Evolutionary conservation across 805 yeast species (phyloP), one percentile per base, ranked within the genome.

Genomic region (Candida tammaniensis): DNA sequence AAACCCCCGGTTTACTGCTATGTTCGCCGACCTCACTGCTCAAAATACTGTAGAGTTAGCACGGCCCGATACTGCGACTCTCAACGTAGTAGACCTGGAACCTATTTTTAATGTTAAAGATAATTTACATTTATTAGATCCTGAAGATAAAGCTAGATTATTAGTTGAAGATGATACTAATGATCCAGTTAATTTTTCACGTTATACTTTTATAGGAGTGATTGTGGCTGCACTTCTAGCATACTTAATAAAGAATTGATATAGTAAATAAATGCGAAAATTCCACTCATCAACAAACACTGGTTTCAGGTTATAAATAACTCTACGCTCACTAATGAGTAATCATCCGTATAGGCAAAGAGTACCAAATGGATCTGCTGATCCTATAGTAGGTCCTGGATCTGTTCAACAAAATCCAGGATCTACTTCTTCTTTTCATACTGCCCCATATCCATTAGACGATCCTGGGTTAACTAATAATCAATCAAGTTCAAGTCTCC

Each of bases 1-100:
- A 22, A 82, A 82, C 59, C 59, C 64, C 2, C 61, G 77, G 35
- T 91, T 91, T 52, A 52, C 46, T 17, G 56, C 61, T 40, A 75
- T 80, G 17, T 91, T 89, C 54, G 84, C 88, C 1, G 94, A 86
- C n/a, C 53, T 78, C 30, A 72, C 71, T 10, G 68, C 58, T 13
- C 56, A 62, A 41, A 76, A 75, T 49, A 51, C 51, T 35, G 35
- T 31, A 18, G 69, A 64, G 21, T 49, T 66, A 24, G 43, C 38
- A 19, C n/a, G n/a, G n/a, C n/a, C n/a, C n/a, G n/a, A n/a, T n/a
- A n/a, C n/a, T n/a, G n/a, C n/a, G n/a, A n/a, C n/a, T n/a, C n/a
- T n/a, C n/a, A 45, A 38, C 23, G 42, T 43, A 11, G 51, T 50
- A 27, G 36, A 40, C 25, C 48, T 40, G 36, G 48, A 43, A 27